Evolutionary conservation across 179 eudicot species (phyloP), one percentile per base, ranked within the genome.

Genomic region (Beta lomatogona): DNA sequence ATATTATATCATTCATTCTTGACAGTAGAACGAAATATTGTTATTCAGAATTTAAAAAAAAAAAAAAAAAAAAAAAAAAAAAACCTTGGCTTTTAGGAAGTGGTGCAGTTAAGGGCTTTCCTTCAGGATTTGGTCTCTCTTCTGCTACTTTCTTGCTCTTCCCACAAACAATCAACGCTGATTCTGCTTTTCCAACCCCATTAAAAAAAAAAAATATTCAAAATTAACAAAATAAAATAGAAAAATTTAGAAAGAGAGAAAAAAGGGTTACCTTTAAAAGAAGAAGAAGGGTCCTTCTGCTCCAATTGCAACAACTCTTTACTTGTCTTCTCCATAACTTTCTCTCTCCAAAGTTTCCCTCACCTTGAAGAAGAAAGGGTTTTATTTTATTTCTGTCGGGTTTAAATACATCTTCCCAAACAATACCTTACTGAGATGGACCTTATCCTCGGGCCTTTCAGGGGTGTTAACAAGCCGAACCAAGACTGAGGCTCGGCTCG

Each of bases 51-150:
- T n/a, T 14, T 4, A 1, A 78, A 16, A 61, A 59, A 7, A 0
- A 15, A 7, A 0, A 15, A 2, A 31, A 10, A 18, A 1, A 5
- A 58, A 68, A 16, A 8, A 71, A 77, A 18, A 31, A 54, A 54
- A 61, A 50, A 91, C 95, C 89, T 86, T 86, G 88, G 86, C 95
- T 90, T 82, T 81, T 88, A 72, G 93, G 95, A 18, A 87, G 73
- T 54, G 93, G 76, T 1, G 85, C 54, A 48, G 82, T 83, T 11
- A 77, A 60, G 65, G 88, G 84, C 64, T 77, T 77, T 41, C 84
- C 86, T 16, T 81, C 80, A 22, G 82, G 84, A 16, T 77, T 81
- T 11, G 83, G 71, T 69, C 61, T 84, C 60, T 83, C 61, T 28
- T 83, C 65, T 77, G 82, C 67, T 19, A 65, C 55, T 52, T 79